Evolutionary conservation across 1,284 basidiomycete genomes (phyloP).

Genomic region (Papiliotrema laurentii): DNA sequence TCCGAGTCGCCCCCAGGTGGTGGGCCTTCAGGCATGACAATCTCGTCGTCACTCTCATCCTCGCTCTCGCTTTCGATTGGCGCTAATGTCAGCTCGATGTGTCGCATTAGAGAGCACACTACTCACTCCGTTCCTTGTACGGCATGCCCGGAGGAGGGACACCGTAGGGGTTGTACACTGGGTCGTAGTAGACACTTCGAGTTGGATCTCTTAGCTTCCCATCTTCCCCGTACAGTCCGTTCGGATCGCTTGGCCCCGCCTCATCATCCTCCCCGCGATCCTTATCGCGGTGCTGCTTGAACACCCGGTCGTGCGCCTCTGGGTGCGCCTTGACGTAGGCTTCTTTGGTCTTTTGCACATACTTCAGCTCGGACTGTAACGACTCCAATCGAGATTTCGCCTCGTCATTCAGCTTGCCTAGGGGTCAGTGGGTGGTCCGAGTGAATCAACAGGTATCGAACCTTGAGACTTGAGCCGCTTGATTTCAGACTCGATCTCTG

Average conservation of each 20-base stretch:
- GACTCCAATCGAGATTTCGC: conserved; percentile 47
- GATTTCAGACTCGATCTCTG: conserved; percentile 46
- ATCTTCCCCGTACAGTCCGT: conserved; percentile 64
- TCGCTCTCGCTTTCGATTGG: conserved; percentile 36
- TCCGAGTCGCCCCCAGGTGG: conserved; percentile 55
- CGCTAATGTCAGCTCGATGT: background rate
- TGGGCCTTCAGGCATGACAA: conserved; percentile 77
- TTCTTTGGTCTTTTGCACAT: conserved; percentile 76
- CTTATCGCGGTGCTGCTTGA: conserved; percentile 40
- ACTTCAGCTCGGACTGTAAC: conserved; percentile 70
- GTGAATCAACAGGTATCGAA: background rate
- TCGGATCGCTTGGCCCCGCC: conserved; percentile 28
- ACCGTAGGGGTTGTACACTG: conserved; percentile 88
- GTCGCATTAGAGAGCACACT: no score
- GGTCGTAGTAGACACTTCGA: conserved; percentile 86
- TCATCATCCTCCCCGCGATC: conserved; percentile 42
- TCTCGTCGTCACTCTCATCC: conserved; percentile 57
- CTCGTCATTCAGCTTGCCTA: conserved; percentile 23
- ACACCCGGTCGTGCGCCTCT: conserved; percentile 75
- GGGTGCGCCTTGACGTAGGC: conserved; percentile 88
- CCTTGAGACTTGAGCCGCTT: conserved; percentile 28
- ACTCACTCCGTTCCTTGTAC: conserved; percentile 75
- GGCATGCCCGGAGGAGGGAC: conserved; percentile 97
- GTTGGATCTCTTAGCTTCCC: conserved; percentile 79
- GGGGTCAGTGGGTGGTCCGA: conserved; percentile 8